Evolutionary conservation across 495 filamentous ascomycete species (phyloP).

Genomic region (Xeromyces bisporus): DNA sequence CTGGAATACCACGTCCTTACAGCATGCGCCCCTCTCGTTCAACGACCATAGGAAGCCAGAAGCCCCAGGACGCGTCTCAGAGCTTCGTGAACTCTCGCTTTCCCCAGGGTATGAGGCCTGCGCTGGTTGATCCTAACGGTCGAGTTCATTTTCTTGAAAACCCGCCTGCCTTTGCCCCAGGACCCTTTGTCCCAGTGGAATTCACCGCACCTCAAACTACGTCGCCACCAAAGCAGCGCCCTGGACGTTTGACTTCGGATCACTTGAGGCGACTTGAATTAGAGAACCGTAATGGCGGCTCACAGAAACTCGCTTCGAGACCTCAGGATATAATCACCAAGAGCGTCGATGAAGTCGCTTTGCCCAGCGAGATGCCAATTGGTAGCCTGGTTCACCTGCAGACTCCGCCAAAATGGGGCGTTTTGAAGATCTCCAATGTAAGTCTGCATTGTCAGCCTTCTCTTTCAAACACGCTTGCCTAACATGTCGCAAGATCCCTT

Average conservation of each 20-base stretch:
- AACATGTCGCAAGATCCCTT: constrained; percentile 44
- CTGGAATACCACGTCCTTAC: not conserved
- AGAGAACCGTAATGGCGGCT: not conserved
- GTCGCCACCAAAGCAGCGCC: constrained; percentile 1
- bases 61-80: not conserved
- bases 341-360: constrained; percentile 3
- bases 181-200: no score
- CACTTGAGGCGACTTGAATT: constrained; percentile 1
- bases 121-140: not conserved
- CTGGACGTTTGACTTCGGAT: not conserved
- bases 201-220: constrained; percentile 1
- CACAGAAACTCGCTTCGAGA: not conserved
- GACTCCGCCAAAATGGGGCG: constrained; percentile 17
- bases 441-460: constrained; percentile 13
- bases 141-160: not conserved
- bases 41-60: not conserved
- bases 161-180: no score
- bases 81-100: not conserved
- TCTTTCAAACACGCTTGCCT: constrained; percentile 1
- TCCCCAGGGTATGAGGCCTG: not conserved
- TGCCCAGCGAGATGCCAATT: constrained; percentile 12
- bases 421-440: constrained; percentile 32
- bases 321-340: not conserved
- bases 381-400: constrained; percentile 7
- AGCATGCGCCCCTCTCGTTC: not conserved